These are phyloP conservation scores for Triticum timopheevii DNA, from an alignment of 176 grass and related monocot genomes.

Conservation along the genomic window DNA sequence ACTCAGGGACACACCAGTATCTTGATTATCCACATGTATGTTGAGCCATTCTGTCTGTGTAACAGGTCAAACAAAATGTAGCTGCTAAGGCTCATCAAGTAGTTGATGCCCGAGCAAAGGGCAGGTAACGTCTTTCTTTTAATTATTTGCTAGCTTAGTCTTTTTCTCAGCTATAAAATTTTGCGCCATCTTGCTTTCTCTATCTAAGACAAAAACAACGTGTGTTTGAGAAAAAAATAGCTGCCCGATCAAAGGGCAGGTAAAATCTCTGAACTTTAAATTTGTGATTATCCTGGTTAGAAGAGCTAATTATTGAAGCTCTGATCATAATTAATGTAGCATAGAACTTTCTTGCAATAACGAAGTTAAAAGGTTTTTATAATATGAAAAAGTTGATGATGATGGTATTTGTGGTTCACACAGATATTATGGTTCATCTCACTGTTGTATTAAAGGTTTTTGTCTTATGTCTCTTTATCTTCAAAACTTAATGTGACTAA, in stretches of 20 bases:
- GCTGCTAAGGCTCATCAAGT: constrained; percentile 55
- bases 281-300: background rate
- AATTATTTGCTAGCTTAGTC: background rate
- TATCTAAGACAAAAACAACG: background rate
- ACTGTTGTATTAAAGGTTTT: background rate
- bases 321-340: background rate
- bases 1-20: background rate
- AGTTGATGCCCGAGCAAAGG: constrained; percentile 73
- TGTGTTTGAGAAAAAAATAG: constrained; percentile 26
- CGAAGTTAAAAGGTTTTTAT: background rate
- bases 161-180: background rate
- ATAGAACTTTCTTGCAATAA: background rate
- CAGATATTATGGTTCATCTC: background rate
- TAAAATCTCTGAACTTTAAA: constrained; percentile 23
- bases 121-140: constrained; percentile 46
- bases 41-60: constrained; percentile 24
- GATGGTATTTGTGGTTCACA: background rate
- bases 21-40: background rate
- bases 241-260: constrained; percentile 67
- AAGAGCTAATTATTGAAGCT: background rate
- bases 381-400: background rate
- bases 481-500: background rate
- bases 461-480: background rate
- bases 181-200: background rate
- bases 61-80: constrained; percentile 73